Evolutionary conservation across 2,329 filamentous ascomycete genomes (phyloP), one percentile per base, ranked within the genome.

Genomic region (Epichloe gansuensis): DNA sequence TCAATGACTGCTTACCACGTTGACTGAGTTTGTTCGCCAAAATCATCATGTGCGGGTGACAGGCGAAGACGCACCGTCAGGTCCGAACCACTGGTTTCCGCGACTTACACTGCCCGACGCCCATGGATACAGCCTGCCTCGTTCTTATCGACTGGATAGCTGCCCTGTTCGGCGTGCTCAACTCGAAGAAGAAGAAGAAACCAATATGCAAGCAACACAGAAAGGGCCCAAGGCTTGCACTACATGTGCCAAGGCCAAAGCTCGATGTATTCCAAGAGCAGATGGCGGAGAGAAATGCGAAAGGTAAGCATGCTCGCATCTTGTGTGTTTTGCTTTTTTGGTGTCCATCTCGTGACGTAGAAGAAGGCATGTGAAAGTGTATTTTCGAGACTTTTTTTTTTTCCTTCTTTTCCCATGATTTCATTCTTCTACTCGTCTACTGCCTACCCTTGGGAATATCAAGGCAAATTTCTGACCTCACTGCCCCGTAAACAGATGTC

Each of bases 171-270:
- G 25, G 9, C 48, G 21, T 17, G 38, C 9, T 13, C 25, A 31
- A 42, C 37, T 11, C 23, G n/a, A 28, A 42, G n/a, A 51, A 13
- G n/a, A 51, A 13, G 15, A 15, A 21, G 9, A 21, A 34, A 43
- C 47, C 53, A 28, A 48, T 38, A 61, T 63, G 61, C 55, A 67
- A 52, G 52, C 58, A 13, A 60, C 61, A 46, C 65, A 63, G 58
- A 74, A 71, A 55, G 74, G 74, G 12, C 74, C 75, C 3, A 71
- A 72, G 57, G 75, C 75, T 44, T 77, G 75, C 58, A 67, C 66
- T 1, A 75, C 73, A 2, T 77, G 75, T 58, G 75, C 75, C 54
- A 75, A 71, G 57, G 75, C 75, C n/a, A 77, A 77, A 59, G 70
- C 73, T 34, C 67, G 74, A 58, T 77, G 75, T 45, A 70, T 75